Percentiles rank a stretch among this genome's conserved stretches.
Conservation (phyloP, 768 basidiomycete species). For the Auricularia auricula-judae region DNA sequence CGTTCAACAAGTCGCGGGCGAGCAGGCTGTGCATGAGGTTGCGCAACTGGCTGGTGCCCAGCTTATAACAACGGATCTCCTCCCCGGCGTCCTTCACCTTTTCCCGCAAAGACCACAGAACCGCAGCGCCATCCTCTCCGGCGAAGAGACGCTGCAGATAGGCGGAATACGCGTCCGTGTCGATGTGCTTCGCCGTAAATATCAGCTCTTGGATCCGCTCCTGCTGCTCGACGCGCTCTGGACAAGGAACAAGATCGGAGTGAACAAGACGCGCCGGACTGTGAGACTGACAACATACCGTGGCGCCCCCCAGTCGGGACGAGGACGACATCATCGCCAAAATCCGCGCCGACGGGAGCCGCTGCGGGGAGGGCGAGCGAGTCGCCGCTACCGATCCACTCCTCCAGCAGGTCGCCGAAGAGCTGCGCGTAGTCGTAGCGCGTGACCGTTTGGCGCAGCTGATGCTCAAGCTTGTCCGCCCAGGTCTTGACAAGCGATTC, state of each 20-base stretch:
- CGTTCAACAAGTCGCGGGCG: conserved; percentile 26
- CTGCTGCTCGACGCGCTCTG: conserved; percentile 19
- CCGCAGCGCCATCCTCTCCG: too few species aligned
- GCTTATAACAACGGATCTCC: neutral
- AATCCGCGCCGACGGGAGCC: too few species aligned
- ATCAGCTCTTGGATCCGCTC: conserved; percentile 29
- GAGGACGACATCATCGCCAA: too few species aligned
- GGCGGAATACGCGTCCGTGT: conserved; percentile 19
- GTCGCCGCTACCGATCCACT: conserved; percentile 34
- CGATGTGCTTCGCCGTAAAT: conserved; percentile 26
- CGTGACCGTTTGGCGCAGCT: conserved; percentile 26
- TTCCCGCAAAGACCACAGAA: too few species aligned
- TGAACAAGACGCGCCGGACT: too few species aligned
- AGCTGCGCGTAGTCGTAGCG: conserved; percentile 31
- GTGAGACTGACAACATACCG: too few species aligned
- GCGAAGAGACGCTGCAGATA: too few species aligned
- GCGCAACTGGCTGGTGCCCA: conserved; percentile 19
- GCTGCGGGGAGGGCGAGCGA: conserved; percentile 13
- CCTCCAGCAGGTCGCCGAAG: conserved; percentile 32
- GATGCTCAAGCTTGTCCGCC: conserved; percentile 28
- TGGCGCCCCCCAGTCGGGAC: too few species aligned
- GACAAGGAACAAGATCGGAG: neutral
- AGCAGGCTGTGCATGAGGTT: conserved; percentile 26
- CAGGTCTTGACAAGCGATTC: conserved; percentile 25
- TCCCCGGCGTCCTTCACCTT: too few species aligned